Evolutionary conservation across 345 rosid genomes (phyloP).

Genomic region (Brassica carinata): DNA sequence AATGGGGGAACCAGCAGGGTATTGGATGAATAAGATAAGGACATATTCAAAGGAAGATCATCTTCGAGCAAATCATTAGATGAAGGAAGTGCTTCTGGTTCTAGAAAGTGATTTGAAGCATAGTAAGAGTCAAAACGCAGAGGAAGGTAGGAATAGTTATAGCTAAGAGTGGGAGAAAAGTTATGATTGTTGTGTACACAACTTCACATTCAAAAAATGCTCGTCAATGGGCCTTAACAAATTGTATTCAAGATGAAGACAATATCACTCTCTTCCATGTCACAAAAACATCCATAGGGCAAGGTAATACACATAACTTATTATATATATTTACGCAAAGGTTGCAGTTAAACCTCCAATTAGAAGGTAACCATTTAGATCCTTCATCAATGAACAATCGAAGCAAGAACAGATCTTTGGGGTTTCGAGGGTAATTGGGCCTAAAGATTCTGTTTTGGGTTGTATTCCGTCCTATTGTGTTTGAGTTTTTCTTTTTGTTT

Average conservation of each 20-base stretch:
- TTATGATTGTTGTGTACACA: slow-evolving; percentile 83
- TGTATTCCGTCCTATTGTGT: background rate
- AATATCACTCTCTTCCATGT: slow-evolving; percentile 70
- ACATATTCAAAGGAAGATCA: slow-evolving; percentile 44
- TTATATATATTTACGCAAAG: background rate
- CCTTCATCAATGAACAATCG: background rate
- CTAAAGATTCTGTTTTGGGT: background rate
- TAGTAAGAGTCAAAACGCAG: slow-evolving; percentile 36
- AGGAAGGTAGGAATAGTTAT: slow-evolving; percentile 33
- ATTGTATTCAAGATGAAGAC: slow-evolving; percentile 79
- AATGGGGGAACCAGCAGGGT: slow-evolving; percentile 46
- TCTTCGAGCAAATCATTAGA: slow-evolving; percentile 43
- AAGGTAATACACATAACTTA: slow-evolving; percentile 42
- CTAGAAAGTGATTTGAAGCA: slow-evolving; percentile 33
- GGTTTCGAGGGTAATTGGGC: background rate
- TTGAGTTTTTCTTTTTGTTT: background rate
- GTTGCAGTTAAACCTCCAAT: background rate
- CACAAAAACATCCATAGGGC: slow-evolving; percentile 39
- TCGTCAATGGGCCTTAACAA: slow-evolving; percentile 88
- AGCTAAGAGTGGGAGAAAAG: slow-evolving; percentile 56
- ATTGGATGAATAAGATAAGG: slow-evolving; percentile 42
- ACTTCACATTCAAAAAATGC: slow-evolving; percentile 76
- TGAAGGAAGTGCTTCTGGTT: slow-evolving; percentile 41
- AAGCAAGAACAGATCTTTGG: background rate
- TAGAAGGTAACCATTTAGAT: background rate